Base-by-base conservation (phyloP, 2,329 filamentous ascomycete species). In the Aurifilum marmelostoma region DNA sequence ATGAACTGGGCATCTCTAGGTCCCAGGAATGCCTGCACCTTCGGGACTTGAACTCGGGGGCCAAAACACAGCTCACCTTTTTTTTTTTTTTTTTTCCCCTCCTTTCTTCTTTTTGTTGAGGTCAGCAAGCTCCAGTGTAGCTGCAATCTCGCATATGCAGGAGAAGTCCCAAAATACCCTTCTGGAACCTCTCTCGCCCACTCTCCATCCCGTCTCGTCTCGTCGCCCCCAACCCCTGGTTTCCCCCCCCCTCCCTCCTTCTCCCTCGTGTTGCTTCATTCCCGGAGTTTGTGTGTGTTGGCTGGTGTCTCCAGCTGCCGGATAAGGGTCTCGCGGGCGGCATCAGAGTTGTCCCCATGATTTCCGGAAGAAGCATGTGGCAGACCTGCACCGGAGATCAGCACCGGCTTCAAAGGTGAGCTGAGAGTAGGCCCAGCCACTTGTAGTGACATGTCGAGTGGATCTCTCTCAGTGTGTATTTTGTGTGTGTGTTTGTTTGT, bases 361-460 rank as follows among this genome's bases (percentile, higher is more conserved):
- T 60, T 60, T 64, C 66, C 61, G 12, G 41, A 59, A 52, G 9
- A 60, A 67, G 66, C 61, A 67, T 67, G 60, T 67, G 66, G 34
- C 50, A 47, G 54, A 3, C 4, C 43, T 54, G 52, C 37, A 39
- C 39, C 60, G 60, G 61, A 47, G 52, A 67, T 50, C 50, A 60
- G 41, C 21, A 8, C 27, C 37, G 21, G 11, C 29, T n/a, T 18
- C 24, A 39, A 14, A 3, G 9, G 37, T 37, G 37, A 12, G 24
- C 39, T 16, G 34, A 39, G 50, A 37, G 47, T 29, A 39, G 37
- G 47, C 41, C 11, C 21, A 12, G 24, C 18, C 24, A 12, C 37
- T n/a, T 39, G 50, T 60, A 24, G n/a, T 24, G 54, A n/a, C 16
- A 27, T 16, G 29, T 14, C 24, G 16, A 32, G 65, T 66, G 65